phyloP scores from a whole-genome alignment of 768 basidiomycete species.

The Hydnum rufescens region DNA sequence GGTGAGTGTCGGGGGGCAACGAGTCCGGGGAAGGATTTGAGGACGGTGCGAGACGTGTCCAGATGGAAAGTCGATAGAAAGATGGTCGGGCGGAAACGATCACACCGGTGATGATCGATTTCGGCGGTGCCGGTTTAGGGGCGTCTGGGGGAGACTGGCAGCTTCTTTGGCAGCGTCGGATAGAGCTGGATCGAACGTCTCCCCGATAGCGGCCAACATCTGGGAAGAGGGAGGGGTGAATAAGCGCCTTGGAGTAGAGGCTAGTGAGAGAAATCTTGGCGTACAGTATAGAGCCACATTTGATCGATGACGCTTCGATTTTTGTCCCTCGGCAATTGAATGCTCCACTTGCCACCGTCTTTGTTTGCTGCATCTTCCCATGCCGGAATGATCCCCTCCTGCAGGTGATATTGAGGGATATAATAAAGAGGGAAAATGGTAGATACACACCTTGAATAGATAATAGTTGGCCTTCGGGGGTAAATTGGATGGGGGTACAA shows the following conservation, averaged over 20 bases:
- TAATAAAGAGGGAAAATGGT: not conserved
- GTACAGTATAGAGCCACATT: constrained; percentile 96
- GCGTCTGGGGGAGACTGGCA: constrained; percentile 21
- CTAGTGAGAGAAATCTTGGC: not conserved
- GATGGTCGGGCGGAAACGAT: constrained; percentile 87
- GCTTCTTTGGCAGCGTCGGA: constrained; percentile 25
- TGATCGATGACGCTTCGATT: constrained; percentile 66
- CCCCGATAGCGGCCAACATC: constrained; percentile 99
- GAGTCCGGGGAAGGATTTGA: constrained; percentile 9
- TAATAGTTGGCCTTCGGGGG: constrained; percentile 99
- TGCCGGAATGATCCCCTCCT: constrained; percentile 93
- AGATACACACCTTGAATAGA: constrained; percentile 67
- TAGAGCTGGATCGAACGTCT: constrained; percentile 87
- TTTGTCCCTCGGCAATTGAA: constrained; percentile 93
- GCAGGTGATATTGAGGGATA: constrained; percentile 8
- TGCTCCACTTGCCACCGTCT: constrained; percentile 95
- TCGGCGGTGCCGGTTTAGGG: constrained; percentile 32
- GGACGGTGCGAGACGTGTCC: constrained; percentile 74
- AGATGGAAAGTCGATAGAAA: constrained; percentile 94
- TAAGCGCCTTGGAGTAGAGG: not conserved
- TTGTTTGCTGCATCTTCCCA: constrained; percentile 98
- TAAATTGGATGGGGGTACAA: constrained; percentile 81
- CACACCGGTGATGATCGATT: constrained; percentile 58
- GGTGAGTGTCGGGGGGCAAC: constrained; percentile 3
- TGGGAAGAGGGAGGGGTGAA: constrained; percentile 19